Evolutionary conservation across 176 grass and related monocot species (phyloP).

Genomic region (Calamus simplicifolius): DNA sequence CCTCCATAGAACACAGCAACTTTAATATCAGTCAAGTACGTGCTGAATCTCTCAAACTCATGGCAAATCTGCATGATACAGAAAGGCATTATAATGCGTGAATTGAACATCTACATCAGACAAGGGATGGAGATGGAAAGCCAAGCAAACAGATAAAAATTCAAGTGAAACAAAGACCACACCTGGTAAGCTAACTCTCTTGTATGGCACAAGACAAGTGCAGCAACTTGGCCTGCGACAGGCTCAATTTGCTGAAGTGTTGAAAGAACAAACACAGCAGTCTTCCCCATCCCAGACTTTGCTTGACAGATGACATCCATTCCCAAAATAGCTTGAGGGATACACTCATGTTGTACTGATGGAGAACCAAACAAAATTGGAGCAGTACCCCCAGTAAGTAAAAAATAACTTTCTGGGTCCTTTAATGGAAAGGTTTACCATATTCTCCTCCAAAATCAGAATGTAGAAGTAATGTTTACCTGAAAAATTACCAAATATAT

Average conservation of each 20-base stretch:
- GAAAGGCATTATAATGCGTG: too few species aligned
- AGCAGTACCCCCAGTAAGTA: slow-evolving; percentile 84
- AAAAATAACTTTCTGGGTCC: slow-evolving; percentile 68
- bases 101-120: too few species aligned
- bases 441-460: slow-evolving; percentile 61
- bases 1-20: slow-evolving; percentile 98
- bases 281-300: slow-evolving; percentile 99
- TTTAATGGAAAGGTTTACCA: slow-evolving; percentile 92
- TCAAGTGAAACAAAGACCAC: background rate
- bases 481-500: slow-evolving; percentile 28
- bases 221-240: slow-evolving; percentile 74
- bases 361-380: slow-evolving; percentile 92
- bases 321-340: slow-evolving; percentile 98
- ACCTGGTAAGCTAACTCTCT: slow-evolving; percentile 96
- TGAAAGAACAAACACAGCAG: slow-evolving; percentile 93
- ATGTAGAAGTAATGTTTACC: slow-evolving; percentile 67
- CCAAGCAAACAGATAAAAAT: background rate
- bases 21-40: slow-evolving; percentile 76
- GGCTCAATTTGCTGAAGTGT: slow-evolving; percentile 94
- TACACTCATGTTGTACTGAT: slow-evolving; percentile 99
- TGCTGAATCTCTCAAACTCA: slow-evolving; percentile 99
- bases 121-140: too few species aligned
- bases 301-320: slow-evolving; percentile 99
- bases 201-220: slow-evolving; percentile 89
- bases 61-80: slow-evolving; percentile 65